phyloP scores from a whole-genome alignment of 495 filamentous ascomycete genomes.

The Penicillium argentinense region DNA sequence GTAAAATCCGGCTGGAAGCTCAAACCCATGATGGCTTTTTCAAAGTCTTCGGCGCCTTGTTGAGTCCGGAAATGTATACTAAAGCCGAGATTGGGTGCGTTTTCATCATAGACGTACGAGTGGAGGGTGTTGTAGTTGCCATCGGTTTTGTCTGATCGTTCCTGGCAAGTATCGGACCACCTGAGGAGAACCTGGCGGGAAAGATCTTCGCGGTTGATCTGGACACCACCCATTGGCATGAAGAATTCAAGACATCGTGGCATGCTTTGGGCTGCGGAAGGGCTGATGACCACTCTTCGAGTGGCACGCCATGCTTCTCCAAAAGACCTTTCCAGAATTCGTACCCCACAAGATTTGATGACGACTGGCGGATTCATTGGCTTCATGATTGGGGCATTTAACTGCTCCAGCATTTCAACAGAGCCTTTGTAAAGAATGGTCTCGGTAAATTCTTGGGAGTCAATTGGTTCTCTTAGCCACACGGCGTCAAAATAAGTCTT shows the following conservation, averaged over 20 bases:
- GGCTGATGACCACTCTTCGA: conserved; percentile 42
- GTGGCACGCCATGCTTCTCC: conserved; percentile 40
- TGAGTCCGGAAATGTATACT: conserved; percentile 28
- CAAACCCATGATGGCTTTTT: conserved; percentile 27
- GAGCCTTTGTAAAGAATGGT: conserved; percentile 35
- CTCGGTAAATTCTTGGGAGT: conserved; percentile 35
- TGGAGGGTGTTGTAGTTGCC: conserved; percentile 36
- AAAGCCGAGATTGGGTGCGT: conserved; percentile 35
- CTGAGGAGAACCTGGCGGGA: conserved; percentile 33
- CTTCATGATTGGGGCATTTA: conserved; percentile 35
- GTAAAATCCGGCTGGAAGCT: conserved; percentile 24
- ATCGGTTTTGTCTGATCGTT: conserved; percentile 30
- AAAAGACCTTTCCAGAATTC: conserved; percentile 38
- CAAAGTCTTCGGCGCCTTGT: conserved; percentile 32
- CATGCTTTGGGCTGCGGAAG: conserved; percentile 34
- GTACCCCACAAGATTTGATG: conserved; percentile 38
- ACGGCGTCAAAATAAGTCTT: conserved; percentile 40
- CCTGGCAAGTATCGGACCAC: conserved; percentile 46
- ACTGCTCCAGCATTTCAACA: conserved; percentile 34
- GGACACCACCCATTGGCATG: conserved; percentile 38
- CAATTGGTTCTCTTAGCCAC: conserved; percentile 35
- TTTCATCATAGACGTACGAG: conserved; percentile 39
- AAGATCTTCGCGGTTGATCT: conserved; percentile 29
- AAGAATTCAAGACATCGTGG: conserved; percentile 39
- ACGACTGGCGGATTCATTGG: conserved; percentile 31